Percentiles rank a stretch among this genome's conserved stretches.
Evolutionary conservation across 2,329 filamentous ascomycete species (phyloP).

Genomic region (Pseudopyrenochaeta lycopersici): DNA sequence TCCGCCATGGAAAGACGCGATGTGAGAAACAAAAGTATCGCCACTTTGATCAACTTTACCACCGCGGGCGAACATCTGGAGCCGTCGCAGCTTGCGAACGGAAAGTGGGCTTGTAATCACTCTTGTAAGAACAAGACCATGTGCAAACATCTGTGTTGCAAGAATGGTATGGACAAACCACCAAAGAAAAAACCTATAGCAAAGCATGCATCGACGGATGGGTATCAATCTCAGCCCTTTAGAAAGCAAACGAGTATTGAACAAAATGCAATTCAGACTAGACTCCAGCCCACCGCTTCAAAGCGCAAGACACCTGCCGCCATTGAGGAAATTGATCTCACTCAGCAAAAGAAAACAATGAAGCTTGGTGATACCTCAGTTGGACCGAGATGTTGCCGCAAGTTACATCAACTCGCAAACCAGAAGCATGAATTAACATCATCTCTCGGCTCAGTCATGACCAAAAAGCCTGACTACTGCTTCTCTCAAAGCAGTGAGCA

Average conservation of each 20-base stretch:
- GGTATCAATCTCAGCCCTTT: slow-evolving; percentile 10
- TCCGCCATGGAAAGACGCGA: too few species aligned
- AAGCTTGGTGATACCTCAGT: slow-evolving; percentile 23
- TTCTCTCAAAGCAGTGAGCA: slow-evolving; percentile 33
- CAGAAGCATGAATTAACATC: slow-evolving; percentile 30
- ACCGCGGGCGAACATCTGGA: slow-evolving; percentile 33
- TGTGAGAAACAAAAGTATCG: slow-evolving; percentile 7
- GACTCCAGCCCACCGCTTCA: slow-evolving; percentile 32
- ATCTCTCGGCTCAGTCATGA: slow-evolving; percentile 32
- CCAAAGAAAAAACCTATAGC: slow-evolving; percentile 52
- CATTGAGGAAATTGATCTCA: slow-evolving; percentile 45
- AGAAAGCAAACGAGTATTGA: slow-evolving; percentile 7
- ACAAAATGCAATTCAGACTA: slow-evolving; percentile 34
- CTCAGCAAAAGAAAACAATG: slow-evolving; percentile 39
- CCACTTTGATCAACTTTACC: slow-evolving; percentile 9
- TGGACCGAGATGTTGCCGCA: slow-evolving; percentile 28
- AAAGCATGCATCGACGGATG: slow-evolving; percentile 29
- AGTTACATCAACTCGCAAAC: slow-evolving; percentile 34
- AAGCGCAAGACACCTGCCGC: slow-evolving; percentile 34
- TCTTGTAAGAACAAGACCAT: slow-evolving; percentile 68
- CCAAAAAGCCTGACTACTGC: slow-evolving; percentile 38
- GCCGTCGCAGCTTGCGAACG: slow-evolving; percentile 69
- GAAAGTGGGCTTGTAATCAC: slow-evolving; percentile 79
- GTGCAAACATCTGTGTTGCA: slow-evolving; percentile 79
- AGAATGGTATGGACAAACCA: slow-evolving; percentile 73